These are phyloP conservation scores for Aphanomyces astaci DNA, from an alignment of 352 stramenopile genomes.

Conservation along the genomic window DNA sequence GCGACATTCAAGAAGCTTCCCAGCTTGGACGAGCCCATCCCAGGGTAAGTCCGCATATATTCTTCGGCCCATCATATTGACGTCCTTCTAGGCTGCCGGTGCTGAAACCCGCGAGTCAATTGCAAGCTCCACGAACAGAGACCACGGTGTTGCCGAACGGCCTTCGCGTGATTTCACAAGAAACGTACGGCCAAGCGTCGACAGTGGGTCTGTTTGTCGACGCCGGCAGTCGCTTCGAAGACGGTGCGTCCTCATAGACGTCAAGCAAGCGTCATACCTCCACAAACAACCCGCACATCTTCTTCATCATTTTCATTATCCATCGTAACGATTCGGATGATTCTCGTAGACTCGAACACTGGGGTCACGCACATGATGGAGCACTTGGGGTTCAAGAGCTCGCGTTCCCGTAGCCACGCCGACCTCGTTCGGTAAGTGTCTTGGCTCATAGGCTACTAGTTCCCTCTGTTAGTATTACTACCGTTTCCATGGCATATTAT, in stretches of 20 bases:
- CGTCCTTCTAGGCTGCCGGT: conserved; percentile 41
- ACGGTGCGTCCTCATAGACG: conserved; percentile 28
- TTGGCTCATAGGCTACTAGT: too few relatives aligned
- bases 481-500: too few relatives aligned
- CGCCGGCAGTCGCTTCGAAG: conserved; percentile 81
- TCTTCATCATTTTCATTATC: too few relatives aligned
- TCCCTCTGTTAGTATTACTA: too few relatives aligned
- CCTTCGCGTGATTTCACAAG: conserved; percentile 93
- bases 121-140: conserved; percentile 83
- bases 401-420: conserved; percentile 65
- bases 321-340: neutral
- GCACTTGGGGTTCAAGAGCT: conserved; percentile 94
- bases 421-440: conserved; percentile 56
- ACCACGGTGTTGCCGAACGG: conserved; percentile 91
- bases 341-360: conserved; percentile 42
- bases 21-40: conserved; percentile 20
- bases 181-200: conserved; percentile 93
- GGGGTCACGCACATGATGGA: conserved; percentile 93
- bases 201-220: conserved; percentile 93
- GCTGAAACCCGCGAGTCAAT: conserved; percentile 76
- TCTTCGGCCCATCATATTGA: too few relatives aligned
- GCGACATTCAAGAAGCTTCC: conserved; percentile 2
- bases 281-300: too few relatives aligned
- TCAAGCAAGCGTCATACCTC: too few relatives aligned
- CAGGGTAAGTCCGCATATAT: neutral